Conservation (phyloP, 306 rosid species). For the Prunus campanulata region DNA sequence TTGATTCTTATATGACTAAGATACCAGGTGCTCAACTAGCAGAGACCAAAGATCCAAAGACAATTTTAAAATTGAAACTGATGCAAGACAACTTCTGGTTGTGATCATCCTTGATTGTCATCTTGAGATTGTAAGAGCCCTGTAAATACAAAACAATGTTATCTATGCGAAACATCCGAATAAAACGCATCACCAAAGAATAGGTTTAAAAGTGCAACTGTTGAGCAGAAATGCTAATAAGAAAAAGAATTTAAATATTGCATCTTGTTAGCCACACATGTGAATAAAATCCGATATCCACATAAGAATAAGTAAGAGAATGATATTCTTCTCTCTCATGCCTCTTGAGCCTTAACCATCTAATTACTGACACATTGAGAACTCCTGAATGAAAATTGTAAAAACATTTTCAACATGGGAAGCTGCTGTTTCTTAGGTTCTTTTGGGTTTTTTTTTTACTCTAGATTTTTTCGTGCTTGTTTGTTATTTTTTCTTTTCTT, state of each 20-base stretch:
- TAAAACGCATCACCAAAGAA: neutral
- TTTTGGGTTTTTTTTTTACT: neutral
- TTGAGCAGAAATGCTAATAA: neutral
- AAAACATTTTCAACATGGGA: neutral
- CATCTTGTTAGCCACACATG: neutral
- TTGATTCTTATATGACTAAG: neutral
- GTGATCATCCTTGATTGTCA: conserved; percentile 42
- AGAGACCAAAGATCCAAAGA: conserved; percentile 32
- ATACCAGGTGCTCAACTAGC: conserved; percentile 28
- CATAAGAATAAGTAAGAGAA: neutral
- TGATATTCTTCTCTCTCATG: neutral
- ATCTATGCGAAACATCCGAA: neutral
- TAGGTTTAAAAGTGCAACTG: neutral
- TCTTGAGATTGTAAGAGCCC: conserved; percentile 64
- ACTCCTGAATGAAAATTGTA: neutral
- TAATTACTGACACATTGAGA: neutral
- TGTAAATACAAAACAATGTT: conserved; percentile 25
- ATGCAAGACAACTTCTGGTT: conserved; percentile 56
- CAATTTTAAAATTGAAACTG: conserved; percentile 59
- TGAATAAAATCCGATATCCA: neutral
- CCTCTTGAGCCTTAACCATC: neutral
- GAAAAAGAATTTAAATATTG: neutral
- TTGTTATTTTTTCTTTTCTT: neutral
- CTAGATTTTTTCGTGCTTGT: neutral
- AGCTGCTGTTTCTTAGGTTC: neutral